Conservation (phyloP, 1,139 yeast genomes). For the Eremothecium gossypii region DNA sequence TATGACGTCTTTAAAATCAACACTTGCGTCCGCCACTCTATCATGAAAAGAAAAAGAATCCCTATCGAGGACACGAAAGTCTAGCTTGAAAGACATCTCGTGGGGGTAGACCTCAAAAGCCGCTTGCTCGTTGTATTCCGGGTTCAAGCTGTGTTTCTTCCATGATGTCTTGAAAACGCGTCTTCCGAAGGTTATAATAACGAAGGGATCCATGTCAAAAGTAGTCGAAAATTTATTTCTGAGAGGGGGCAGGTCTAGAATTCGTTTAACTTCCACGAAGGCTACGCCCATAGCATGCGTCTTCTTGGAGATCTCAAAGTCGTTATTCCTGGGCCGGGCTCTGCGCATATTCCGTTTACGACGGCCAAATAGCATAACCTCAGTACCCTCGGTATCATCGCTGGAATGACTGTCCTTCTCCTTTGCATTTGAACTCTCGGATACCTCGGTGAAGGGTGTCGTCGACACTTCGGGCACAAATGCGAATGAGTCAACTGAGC, state of each 20-base stretch:
- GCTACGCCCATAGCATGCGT: constrained; percentile 48
- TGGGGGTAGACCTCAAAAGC: constrained; percentile 67
- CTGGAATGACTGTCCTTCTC: constrained; percentile 1
- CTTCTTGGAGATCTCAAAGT: constrained; percentile 23
- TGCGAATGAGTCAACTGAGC: background rate
- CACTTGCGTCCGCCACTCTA: constrained; percentile 56
- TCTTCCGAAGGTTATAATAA: constrained; percentile 82
- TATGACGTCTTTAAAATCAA: constrained; percentile 34
- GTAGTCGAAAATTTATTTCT: constrained; percentile 56
- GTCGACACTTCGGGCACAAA: constrained; percentile 1
- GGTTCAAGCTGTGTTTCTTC: constrained; percentile 75
- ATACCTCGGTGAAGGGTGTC: background rate
- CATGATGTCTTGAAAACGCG: constrained; percentile 81
- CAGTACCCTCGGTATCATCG: constrained; percentile 10
- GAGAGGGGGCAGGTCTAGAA: constrained; percentile 62
- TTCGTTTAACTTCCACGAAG: constrained; percentile 65
- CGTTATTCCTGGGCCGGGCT: constrained; percentile 10
- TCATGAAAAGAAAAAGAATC: constrained; percentile 80
- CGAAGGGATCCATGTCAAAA: constrained; percentile 95
- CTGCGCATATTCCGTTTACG: constrained; percentile 12
- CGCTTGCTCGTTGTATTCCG: constrained; percentile 70
- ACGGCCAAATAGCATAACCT: constrained; percentile 4
- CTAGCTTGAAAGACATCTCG: constrained; percentile 57
- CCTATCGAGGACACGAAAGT: constrained; percentile 70
- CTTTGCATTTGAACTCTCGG: background rate